Conservation (phyloP, 768 basidiomycete genomes). For the Termitomyces sp. region DNA sequence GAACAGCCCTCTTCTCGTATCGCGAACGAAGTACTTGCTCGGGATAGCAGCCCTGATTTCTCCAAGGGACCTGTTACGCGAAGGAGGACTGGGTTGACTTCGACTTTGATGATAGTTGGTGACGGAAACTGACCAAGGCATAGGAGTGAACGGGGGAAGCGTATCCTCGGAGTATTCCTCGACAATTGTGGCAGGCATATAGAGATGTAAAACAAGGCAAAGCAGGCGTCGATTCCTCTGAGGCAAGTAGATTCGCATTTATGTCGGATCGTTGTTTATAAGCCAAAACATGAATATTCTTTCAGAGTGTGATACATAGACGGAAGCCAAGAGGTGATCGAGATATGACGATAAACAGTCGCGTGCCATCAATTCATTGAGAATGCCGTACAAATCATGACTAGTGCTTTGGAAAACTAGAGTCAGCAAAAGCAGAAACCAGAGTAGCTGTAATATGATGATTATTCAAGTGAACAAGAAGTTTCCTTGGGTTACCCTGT, state of each 20-base stretch:
- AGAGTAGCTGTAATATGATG: neutral
- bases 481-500: neutral
- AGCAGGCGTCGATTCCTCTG: neutral
- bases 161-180: constrained; percentile 31
- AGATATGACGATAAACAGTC: no score
- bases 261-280: neutral
- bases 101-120: neutral
- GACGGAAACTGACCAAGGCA: constrained; percentile 35
- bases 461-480: neutral
- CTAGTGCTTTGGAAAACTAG: neutral
- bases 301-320: neutral
- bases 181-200: constrained; percentile 6
- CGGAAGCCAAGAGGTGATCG: no score
- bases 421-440: neutral
- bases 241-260: neutral
- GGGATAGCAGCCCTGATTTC: constrained; percentile 49
- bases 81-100: neutral
- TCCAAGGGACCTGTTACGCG: constrained; percentile 35
- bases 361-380: no score
- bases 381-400: no score
- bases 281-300: neutral
- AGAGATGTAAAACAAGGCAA: neutral
- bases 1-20: constrained; percentile 32
- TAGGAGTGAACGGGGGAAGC: constrained; percentile 38
- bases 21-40: constrained; percentile 36